Percentiles rank a stretch among this genome's conserved stretches.
Conservation (phyloP, 805 yeast genomes). For the Pichia sporocuriosa region DNA sequence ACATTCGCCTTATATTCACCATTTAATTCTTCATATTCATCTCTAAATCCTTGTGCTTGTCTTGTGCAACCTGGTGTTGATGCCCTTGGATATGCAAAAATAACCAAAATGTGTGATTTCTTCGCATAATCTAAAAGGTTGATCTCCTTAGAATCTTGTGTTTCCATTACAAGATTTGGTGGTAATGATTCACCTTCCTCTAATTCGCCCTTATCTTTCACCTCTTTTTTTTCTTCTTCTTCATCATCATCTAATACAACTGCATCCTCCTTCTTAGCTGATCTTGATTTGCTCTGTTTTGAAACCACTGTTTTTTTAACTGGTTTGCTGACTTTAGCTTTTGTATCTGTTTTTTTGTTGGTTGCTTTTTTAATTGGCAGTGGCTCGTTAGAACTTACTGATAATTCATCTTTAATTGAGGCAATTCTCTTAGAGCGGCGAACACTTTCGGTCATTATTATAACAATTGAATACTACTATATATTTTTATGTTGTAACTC, state of each 20-base stretch:
- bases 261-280: slow-evolving; percentile 3
- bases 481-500: too few species aligned
- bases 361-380: not conserved
- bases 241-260: slow-evolving; percentile 2
- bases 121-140: slow-evolving; percentile 23
- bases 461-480: too few species aligned
- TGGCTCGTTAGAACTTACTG: not conserved
- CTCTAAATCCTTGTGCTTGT: slow-evolving; percentile 87
- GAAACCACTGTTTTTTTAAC: not conserved
- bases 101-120: slow-evolving; percentile 38
- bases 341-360: not conserved
- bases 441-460: not conserved
- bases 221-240: not conserved
- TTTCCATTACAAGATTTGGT: slow-evolving; percentile 17
- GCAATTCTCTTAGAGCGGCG: slow-evolving; percentile 11
- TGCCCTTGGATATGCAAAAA: slow-evolving; percentile 85
- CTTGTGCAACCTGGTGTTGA: slow-evolving; percentile 95
- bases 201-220: slow-evolving; percentile 4
- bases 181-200: slow-evolving; percentile 16
- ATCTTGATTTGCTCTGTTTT: not conserved
- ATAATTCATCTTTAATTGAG: slow-evolving; percentile 5
- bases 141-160: slow-evolving; percentile 45
- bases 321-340: not conserved
- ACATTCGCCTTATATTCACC: slow-evolving; percentile 46
- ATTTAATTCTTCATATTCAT: slow-evolving; percentile 45